A percentile compares a stretch with the other conserved stretches of the same genome.
Conservation (phyloP, 1,284 basidiomycete genomes). For the Polyporus tsugae region DNA sequence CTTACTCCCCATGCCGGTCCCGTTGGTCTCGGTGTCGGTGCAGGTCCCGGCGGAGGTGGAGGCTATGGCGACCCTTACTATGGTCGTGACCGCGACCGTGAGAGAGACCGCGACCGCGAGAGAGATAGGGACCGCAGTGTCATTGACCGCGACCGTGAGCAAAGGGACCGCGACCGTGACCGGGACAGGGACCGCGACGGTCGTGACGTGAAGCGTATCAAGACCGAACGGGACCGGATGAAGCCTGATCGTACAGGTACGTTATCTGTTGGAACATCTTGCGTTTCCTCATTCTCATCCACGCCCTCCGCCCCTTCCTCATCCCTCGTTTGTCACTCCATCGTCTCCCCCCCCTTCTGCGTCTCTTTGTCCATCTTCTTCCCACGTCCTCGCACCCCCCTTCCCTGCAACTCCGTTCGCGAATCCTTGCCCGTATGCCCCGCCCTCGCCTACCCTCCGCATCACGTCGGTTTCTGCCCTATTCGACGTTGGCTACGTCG, state of each 20-base stretch:
- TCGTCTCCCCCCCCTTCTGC: background rate
- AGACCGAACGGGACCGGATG: constrained; percentile 45
- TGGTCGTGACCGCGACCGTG: constrained; percentile 42
- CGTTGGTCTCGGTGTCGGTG: constrained; percentile 40
- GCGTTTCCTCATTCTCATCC: constrained; percentile 27
- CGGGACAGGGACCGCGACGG: constrained; percentile 38
- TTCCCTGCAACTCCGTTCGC: background rate
- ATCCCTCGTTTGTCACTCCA: constrained; percentile 13
- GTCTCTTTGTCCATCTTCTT: constrained; percentile 17
- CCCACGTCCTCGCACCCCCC: constrained; percentile 22
- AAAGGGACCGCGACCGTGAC: constrained; percentile 41
- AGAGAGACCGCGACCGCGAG: constrained; percentile 43
- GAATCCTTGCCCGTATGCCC: constrained; percentile 2
- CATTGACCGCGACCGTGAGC: constrained; percentile 36
- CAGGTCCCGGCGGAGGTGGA: constrained; percentile 40
- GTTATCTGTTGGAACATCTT: constrained; percentile 26
- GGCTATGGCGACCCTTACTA: constrained; percentile 40
- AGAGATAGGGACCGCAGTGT: constrained; percentile 41
- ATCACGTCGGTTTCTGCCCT: background rate
- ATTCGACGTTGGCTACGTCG: background rate
- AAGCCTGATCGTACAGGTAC: constrained; percentile 46
- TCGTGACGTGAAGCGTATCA: constrained; percentile 55
- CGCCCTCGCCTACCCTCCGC: background rate
- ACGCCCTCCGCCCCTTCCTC: constrained; percentile 8
- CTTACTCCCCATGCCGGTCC: constrained; percentile 39